A percentile compares a stretch with the other conserved stretches of the same genome.
Evolutionary conservation across 192 early-diverging fungal genomes (phyloP).

Genomic region (Mortierella alpina): DNA sequence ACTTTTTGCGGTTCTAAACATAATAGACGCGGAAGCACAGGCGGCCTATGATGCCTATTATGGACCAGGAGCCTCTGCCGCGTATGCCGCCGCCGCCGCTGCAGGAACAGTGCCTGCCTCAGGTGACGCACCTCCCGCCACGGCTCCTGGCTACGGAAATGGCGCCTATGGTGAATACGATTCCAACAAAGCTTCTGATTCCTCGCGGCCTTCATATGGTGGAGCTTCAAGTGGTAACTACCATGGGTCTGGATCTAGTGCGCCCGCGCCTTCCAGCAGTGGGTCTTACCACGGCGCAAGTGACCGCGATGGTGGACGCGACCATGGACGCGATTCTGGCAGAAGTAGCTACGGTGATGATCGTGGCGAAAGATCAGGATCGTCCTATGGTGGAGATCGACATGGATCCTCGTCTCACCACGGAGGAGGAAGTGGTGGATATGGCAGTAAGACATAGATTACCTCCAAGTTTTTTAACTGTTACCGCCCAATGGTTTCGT

Average conservation of each 20-base stretch:
- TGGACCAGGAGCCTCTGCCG: conserved; percentile 46
- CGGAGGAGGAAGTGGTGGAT: conserved; percentile 8
- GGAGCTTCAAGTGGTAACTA: neutral
- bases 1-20: too few species aligned
- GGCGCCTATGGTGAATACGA: conserved; percentile 16
- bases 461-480: neutral
- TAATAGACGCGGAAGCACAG: conserved; percentile 41
- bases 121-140: conserved; percentile 4
- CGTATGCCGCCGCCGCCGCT: conserved; percentile 34
- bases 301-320: conserved; percentile 38
- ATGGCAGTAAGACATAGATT: conserved; percentile 12
- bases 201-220: conserved; percentile 19
- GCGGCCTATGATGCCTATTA: conserved; percentile 53
- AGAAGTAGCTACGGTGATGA: conserved; percentile 18
- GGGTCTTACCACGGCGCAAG: conserved; percentile 10
- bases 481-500: too few species aligned
- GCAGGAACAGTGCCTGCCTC: conserved; percentile 8
- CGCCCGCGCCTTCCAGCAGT: conserved; percentile 4
- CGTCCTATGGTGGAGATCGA: conserved; percentile 35
- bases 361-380: conserved; percentile 15
- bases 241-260: too few species aligned
- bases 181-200: conserved; percentile 14
- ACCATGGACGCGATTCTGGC: conserved; percentile 20
- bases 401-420: conserved; percentile 31
- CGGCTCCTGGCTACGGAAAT: conserved; percentile 6